phyloP scores from a whole-genome alignment of 768 basidiomycete genomes.

The Boletus sp. region DNA sequence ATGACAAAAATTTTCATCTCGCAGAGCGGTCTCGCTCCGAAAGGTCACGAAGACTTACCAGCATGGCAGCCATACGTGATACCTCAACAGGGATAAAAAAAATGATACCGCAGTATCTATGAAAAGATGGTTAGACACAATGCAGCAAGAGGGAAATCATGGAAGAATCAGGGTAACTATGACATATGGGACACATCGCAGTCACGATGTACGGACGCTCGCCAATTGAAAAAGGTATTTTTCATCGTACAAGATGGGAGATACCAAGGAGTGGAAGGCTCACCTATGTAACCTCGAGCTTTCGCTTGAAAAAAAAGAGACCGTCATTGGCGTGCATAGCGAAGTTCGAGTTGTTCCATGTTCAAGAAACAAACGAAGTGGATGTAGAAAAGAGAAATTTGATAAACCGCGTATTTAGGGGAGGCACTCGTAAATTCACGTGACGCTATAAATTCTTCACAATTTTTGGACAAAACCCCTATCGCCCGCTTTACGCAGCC shows the following conservation, averaged over 20 bases:
- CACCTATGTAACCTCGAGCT: background rate
- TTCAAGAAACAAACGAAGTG: background rate
- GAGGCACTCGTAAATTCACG: background rate
- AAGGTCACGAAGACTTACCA: conserved; percentile 10
- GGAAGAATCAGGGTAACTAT: conserved; percentile 89
- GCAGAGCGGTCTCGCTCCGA: conserved; percentile 8
- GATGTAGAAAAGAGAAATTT: background rate
- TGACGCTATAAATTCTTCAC: background rate
- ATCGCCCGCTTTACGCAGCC: too few relatives aligned
- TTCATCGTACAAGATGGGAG: conserved; percentile 47
- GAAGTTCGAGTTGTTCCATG: background rate
- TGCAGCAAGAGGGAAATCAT: background rate
- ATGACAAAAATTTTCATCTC: conserved; percentile 58
- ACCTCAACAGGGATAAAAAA: background rate
- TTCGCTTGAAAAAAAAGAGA: background rate
- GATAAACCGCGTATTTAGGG: conserved; percentile 9
- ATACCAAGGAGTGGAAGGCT: background rate
- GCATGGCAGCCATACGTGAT: too few relatives aligned
- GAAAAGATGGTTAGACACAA: conserved; percentile 6
- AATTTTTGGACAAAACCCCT: too few relatives aligned
- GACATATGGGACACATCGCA: conserved; percentile 67
- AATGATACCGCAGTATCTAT: background rate
- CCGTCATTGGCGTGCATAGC: background rate
- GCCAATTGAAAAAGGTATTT: conserved; percentile 38
- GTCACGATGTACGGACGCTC: conserved; percentile 49